These are phyloP conservation scores for Pecoramyces ruminantium DNA, from an alignment of 192 early-diverging fungal genomes.

Conservation along the genomic window DNA sequence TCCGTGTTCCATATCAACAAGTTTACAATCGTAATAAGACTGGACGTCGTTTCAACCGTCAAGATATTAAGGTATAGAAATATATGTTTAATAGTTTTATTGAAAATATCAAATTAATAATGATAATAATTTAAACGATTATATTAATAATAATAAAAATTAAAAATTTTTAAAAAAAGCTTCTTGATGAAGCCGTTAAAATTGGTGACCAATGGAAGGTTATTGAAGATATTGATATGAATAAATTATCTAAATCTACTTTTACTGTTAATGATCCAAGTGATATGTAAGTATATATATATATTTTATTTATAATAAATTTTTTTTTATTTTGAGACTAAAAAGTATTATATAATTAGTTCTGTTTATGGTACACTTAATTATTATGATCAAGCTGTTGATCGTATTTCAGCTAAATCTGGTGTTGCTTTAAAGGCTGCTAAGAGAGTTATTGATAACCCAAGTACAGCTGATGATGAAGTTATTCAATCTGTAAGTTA, in stretches of 20 bases:
- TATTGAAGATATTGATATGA: constrained; percentile 89
- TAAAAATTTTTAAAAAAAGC: too few species aligned
- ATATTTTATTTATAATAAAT: constrained; percentile 4
- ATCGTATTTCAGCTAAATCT: constrained; percentile 65
- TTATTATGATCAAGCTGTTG: constrained; percentile 64
- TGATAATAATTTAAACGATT: too few species aligned
- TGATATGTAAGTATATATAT: constrained; percentile 41
- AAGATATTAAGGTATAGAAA: not conserved
- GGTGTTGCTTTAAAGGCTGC: constrained; percentile 53
- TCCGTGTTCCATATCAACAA: not conserved
- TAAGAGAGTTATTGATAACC: constrained; percentile 51
- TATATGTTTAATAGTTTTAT: too few species aligned
- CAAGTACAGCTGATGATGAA: constrained; percentile 75
- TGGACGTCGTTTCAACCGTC: constrained; percentile 3
- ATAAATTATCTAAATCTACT: constrained; percentile 62
- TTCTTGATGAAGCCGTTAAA: constrained; percentile 71
- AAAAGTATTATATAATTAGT: constrained; percentile 18
- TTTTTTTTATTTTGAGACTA: too few species aligned
- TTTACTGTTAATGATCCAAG: constrained; percentile 59
- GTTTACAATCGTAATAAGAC: constrained; percentile 1
- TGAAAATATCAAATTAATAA: too few species aligned
- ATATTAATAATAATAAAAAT: too few species aligned
- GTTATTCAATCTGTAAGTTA: constrained; percentile 36
- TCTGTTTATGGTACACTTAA: constrained; percentile 54
- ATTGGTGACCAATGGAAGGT: constrained; percentile 80